phyloP scores from a whole-genome alignment of 2,329 filamentous ascomycete species.

The Davidsoniella australis region DNA sequence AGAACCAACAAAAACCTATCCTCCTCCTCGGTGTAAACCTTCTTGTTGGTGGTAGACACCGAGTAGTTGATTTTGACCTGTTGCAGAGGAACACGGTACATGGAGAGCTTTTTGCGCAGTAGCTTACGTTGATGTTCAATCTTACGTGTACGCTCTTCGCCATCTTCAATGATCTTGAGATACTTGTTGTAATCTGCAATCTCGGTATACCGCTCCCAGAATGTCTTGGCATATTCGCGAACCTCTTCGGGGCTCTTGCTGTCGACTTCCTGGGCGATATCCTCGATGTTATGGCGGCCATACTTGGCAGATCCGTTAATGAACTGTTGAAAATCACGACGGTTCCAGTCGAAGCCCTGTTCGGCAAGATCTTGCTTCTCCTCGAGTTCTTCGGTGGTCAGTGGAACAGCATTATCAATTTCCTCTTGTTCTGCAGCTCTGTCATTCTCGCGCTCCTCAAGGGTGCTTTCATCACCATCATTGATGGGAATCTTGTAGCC shows the following conservation, averaged over 20 bases:
- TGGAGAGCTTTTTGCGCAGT: constrained; percentile 83
- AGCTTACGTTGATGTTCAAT: constrained; percentile 87
- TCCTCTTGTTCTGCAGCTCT: constrained; percentile 75
- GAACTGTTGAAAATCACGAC: constrained; percentile 95
- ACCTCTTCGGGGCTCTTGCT: constrained; percentile 76
- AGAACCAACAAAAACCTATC: constrained; percentile 90
- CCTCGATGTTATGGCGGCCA: constrained; percentile 68
- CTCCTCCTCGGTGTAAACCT: constrained; percentile 97
- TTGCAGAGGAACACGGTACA: constrained; percentile 93
- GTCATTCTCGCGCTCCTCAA: constrained; percentile 74
- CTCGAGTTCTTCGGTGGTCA: constrained; percentile 77
- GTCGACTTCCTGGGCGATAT: constrained; percentile 78
- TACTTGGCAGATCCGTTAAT: constrained; percentile 89
- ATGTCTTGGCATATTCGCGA: constrained; percentile 80
- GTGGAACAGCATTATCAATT: constrained; percentile 76
- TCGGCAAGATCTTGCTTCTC: constrained; percentile 70
- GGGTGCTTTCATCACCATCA: constrained; percentile 74
- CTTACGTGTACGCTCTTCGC: constrained; percentile 76
- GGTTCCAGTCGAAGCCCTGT: constrained; percentile 92
- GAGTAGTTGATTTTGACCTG: constrained; percentile 99
- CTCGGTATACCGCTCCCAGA: constrained; percentile 90
- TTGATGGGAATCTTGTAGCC: constrained; percentile 83
- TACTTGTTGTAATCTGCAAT: constrained; percentile 81
- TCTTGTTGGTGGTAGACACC: constrained; percentile 98
- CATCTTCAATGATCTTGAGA: constrained; percentile 75